Conservation (phyloP, 805 yeast genomes). For the Candida lessepsii region DNA sequence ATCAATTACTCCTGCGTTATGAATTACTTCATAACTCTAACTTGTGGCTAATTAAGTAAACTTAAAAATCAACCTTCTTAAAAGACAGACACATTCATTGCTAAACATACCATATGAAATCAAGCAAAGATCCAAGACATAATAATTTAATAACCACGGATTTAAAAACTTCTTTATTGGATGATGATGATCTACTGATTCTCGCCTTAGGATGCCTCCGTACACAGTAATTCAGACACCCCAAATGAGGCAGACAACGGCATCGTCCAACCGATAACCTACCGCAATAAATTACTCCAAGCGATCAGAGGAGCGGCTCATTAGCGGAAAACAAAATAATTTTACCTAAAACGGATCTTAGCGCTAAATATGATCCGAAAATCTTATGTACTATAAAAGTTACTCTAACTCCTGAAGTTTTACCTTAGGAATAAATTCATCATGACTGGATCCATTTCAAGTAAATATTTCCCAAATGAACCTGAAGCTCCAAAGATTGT, state of each 20-base stretch:
- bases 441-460: slow-evolving; percentile 41
- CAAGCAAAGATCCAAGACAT: no score
- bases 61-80: no score
- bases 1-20: no score
- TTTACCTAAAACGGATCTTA: not conserved
- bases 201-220: not conserved
- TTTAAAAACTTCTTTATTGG: no score
- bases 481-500: slow-evolving; percentile 67
- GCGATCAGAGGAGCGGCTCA: not conserved
- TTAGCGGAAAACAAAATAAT: not conserved
- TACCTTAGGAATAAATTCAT: not conserved
- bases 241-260: not conserved
- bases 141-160: no score
- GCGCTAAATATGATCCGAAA: not conserved
- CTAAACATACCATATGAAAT: no score
- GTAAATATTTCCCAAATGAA: slow-evolving; percentile 72
- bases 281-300: slow-evolving; percentile 1
- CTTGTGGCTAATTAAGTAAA: no score
- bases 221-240: not conserved
- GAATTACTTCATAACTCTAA: no score
- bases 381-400: no score
- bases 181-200: no score
- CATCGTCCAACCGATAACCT: not conserved
- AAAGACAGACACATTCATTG: no score
- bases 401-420: not conserved